phyloP scores from a whole-genome alignment of 352 stramenopile genomes.

The Pythium utonaiense region DNA sequence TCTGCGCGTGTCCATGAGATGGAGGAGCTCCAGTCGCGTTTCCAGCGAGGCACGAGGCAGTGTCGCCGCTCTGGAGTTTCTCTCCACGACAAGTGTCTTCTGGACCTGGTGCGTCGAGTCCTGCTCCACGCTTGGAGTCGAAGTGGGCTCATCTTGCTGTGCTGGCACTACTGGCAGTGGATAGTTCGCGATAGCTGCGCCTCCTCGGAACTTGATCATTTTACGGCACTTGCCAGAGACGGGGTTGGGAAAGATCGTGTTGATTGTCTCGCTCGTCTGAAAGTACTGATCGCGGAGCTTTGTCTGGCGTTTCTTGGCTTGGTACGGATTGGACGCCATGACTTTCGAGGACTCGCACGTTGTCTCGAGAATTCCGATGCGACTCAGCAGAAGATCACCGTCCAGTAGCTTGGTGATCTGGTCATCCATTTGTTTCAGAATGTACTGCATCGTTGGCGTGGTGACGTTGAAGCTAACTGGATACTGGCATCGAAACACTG shows the following conservation, averaged over 20 bases:
- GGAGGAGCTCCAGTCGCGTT: conserved; percentile 27
- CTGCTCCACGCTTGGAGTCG: background rate
- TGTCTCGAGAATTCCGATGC: conserved; percentile 54
- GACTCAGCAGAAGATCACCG: conserved; percentile 47
- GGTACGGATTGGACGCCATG: conserved; percentile 38
- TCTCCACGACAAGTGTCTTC: background rate
- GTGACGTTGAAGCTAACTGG: conserved; percentile 45
- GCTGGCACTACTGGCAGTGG: conserved; percentile 7
- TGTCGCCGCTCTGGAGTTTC: background rate
- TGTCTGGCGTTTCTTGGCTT: conserved; percentile 36
- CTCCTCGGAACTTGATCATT: conserved; percentile 49
- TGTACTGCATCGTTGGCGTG: conserved; percentile 32
- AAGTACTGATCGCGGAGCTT: conserved; percentile 57
- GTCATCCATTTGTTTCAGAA: conserved; percentile 39
- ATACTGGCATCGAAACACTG: conserved; percentile 60
- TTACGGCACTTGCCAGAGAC: conserved; percentile 43
- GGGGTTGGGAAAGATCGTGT: conserved; percentile 52
- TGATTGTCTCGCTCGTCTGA: conserved; percentile 53
- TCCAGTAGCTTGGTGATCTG: conserved; percentile 49
- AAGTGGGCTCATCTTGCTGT: background rate
- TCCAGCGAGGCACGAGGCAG: conserved; percentile 18
- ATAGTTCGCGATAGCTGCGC: conserved; percentile 46
- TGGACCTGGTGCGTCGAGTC: background rate
- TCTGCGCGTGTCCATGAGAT: conserved; percentile 21
- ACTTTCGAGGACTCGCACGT: conserved; percentile 49